Evolutionary conservation across 116 monocot genomes (phyloP), one percentile per base, ranked within the genome.

Genomic region (Papilionanthe hybrid): DNA sequence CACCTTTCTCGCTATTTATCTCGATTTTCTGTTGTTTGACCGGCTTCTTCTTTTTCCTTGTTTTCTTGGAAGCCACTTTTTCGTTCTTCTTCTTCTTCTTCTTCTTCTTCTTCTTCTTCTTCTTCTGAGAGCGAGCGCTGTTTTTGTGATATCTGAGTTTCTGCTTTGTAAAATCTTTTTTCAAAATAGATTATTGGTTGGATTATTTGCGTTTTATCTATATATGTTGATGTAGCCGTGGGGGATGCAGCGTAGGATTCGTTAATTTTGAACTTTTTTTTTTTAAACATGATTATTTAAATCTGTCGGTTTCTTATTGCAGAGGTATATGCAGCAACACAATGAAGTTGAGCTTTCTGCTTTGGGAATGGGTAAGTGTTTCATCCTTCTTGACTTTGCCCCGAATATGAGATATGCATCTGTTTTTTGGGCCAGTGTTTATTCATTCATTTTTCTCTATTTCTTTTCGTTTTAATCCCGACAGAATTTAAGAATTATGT

Each of bases 301-400:
- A 9, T 55, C 7, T 74, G 42, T 71, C 58, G 53, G 57, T 74
- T 57, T 74, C 37, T 75, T 9, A 42, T 44, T 78, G 73, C 73
- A 81, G 78, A 84, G 84, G 53, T 84, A 84, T 55, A 84, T 84
- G 84, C 84, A 84, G 76, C 84, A 84, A 75, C 79, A 84, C 60
- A 79, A 79, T 55, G 84, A 84, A 76, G 84, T 84, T 22, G 84
- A 79, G 84, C 79, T 84, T 22, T 84, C 84, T 66, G 84, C 84
- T 12, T 79, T 84, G 37, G 84, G 84, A 63, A 84, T 84, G 84
- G 83, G 83, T 78, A 55, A 57, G 72, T 20, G 47, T 47, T 79
- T 57, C 42, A 22, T 43, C 11, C 44, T n/a, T 13, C 29, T 11
- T 32, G 25, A 3, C 22, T 65, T 65, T 65, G 0, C 65, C 8